A percentile compares a stretch with the other conserved stretches of the same genome.
Conservation (phyloP, 768 basidiomycete genomes). For the Wakefieldia striispora region DNA sequence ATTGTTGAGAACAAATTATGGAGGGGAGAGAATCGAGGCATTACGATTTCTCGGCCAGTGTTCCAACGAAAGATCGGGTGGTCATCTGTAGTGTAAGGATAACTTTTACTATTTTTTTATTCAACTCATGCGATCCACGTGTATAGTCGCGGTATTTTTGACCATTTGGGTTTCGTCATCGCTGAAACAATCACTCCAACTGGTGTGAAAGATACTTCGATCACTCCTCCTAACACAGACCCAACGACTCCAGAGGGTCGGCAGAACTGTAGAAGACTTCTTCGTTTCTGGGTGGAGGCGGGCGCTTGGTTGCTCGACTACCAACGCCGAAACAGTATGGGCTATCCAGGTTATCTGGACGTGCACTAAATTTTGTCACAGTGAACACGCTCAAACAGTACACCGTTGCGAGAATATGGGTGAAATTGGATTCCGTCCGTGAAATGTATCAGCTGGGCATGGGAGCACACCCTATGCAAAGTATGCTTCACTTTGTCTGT, state of each 20-base stretch:
- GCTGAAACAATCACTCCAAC: slow-evolving; percentile 16
- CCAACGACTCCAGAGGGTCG: slow-evolving; percentile 42
- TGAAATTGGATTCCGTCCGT: slow-evolving; percentile 56
- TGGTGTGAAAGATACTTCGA: slow-evolving; percentile 39
- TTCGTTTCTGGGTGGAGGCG: slow-evolving; percentile 81
- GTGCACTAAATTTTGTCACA: slow-evolving; percentile 25
- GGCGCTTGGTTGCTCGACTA: slow-evolving; percentile 65
- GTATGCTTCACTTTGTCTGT: slow-evolving; percentile 37
- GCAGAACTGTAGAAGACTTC: slow-evolving; percentile 55
- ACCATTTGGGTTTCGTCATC: slow-evolving; percentile 37
- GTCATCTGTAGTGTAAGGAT: slow-evolving; percentile 54
- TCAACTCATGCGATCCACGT: slow-evolving; percentile 9
- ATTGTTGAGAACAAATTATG: slow-evolving; percentile 75
- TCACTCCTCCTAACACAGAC: slow-evolving; percentile 59
- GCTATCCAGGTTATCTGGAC: slow-evolving; percentile 5
- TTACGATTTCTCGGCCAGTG: slow-evolving; percentile 50
- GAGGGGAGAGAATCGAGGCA: slow-evolving; percentile 60
- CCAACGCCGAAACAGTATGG: slow-evolving; percentile 44
- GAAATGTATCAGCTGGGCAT: slow-evolving; percentile 73
- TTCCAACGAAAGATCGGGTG: slow-evolving; percentile 71
- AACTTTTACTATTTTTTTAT: neutral
- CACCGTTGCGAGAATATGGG: slow-evolving; percentile 41
- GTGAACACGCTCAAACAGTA: slow-evolving; percentile 46
- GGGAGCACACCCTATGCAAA: slow-evolving; percentile 76
- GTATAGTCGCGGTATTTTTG: slow-evolving; percentile 42